Conservation (phyloP, 441 rosid genomes). For the Eutrema salsugineum region DNA sequence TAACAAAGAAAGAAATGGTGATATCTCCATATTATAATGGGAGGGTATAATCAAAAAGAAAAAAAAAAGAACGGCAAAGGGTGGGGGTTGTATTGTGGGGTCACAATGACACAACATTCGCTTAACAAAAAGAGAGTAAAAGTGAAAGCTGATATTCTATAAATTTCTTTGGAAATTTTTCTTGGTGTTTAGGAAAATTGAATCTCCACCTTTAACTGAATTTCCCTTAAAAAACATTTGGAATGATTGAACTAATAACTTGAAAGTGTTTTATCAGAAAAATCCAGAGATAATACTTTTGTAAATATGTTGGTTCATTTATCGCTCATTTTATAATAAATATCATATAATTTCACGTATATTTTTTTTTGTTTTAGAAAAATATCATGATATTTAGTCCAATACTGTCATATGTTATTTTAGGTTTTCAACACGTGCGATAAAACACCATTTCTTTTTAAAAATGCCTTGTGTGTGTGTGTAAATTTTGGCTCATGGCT, state of each 20-base stretch:
- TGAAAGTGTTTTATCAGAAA: background rate
- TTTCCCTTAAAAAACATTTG: background rate
- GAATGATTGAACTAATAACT: background rate
- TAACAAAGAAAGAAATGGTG: background rate
- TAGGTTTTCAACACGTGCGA: too few species aligned
- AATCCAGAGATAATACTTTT: background rate
- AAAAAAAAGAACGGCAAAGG: background rate
- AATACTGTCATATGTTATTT: too few species aligned
- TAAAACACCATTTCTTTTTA: too few species aligned
- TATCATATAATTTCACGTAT: too few species aligned
- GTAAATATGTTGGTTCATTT: too few species aligned
- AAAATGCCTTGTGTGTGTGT: too few species aligned
- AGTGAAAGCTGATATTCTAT: background rate
- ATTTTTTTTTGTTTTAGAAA: too few species aligned
- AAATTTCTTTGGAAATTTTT: background rate
- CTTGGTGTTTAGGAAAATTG: background rate
- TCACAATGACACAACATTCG: constrained; percentile 22
- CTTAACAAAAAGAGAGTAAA: background rate
- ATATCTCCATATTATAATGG: background rate
- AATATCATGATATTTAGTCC: too few species aligned
- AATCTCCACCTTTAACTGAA: background rate
- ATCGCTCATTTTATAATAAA: too few species aligned
- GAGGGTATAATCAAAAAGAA: background rate
- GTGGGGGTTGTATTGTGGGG: background rate
- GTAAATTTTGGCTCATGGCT: too few species aligned